Conservation (phyloP, 192 early-diverging fungal genomes). For the Podila horticola region DNA sequence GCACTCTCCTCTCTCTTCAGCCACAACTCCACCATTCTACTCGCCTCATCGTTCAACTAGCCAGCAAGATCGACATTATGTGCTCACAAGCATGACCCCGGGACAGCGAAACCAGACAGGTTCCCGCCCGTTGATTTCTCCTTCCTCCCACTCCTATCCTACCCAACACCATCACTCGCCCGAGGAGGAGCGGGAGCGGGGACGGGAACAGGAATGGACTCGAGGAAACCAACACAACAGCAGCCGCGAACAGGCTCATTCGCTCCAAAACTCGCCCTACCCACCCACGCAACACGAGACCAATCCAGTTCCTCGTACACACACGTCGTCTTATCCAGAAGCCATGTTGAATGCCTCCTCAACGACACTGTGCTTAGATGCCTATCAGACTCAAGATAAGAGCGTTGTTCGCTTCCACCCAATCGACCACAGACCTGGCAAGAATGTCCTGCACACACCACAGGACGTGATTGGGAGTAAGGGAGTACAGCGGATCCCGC, state of each 20-base stretch:
- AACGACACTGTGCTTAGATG: too few species aligned
- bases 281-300: too few species aligned
- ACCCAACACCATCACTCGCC: not conserved
- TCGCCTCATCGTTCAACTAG: not conserved
- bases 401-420: not conserved
- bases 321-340: too few species aligned
- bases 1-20: not conserved
- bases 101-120: not conserved
- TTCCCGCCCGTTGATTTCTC: not conserved
- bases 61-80: constrained; percentile 1
- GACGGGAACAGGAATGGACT: too few species aligned
- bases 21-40: not conserved
- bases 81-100: constrained; percentile 1
- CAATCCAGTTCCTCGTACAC: too few species aligned
- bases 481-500: constrained; percentile 1
- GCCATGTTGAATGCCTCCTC: too few species aligned
- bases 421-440: not conserved
- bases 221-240: too few species aligned
- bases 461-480: not conserved
- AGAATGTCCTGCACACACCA: not conserved
- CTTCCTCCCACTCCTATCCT: not conserved
- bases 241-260: too few species aligned
- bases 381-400: too few species aligned
- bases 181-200: too few species aligned
- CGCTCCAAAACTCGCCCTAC: too few species aligned